Base-by-base conservation (phyloP, 2,329 filamentous ascomycete genomes). In the Blumeria hordei region DNA sequence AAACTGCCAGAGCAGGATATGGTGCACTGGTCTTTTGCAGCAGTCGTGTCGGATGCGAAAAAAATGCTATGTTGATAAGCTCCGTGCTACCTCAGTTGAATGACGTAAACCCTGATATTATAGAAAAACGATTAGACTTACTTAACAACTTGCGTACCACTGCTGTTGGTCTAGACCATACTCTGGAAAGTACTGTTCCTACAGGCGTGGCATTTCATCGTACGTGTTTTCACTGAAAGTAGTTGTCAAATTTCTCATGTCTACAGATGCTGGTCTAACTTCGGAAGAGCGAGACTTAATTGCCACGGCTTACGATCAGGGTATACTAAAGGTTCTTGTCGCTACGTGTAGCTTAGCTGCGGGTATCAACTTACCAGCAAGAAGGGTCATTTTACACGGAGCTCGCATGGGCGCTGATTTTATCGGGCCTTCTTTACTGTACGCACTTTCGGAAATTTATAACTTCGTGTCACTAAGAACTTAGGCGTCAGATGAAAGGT, bases 321-420 rank as follows among this genome's bases (percentile, higher is more conserved):
- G 83, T 0, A 70, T 75, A 5, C 64, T 88, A 16, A 81, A 81
- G 60, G 77, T 86, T 0, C 80, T 85, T 54, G 78, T 86, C 14
- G 84, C 84, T 39, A 88, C 84, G 1, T 87, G 83, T 62, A 86
- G 82, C 63, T 72, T 88, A 56, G 84, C 84, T n/a, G 84, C 83
- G 12, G 84, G 84, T n/a, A 85, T 88, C 57, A 88, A 88, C 65
- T 69, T 88, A 62, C 75, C 75, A 12, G 84, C 84, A 7, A 72
- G 84, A 54, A 72, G 84, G 59, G 84, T 88, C 0, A 85, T 88
- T 57, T 72, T 85, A 32, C 83, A 86, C 63, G 81, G 78, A 58
- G 83, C 81, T 34, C 74, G 80, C 43, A 87, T 88, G 81, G 84
- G 84, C 0, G 74, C 80, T 54, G 82, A 87, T 49, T 70, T 87